Conservation (phyloP, 192 early-diverging fungal genomes). For the Funneliformis geosporum region DNA sequence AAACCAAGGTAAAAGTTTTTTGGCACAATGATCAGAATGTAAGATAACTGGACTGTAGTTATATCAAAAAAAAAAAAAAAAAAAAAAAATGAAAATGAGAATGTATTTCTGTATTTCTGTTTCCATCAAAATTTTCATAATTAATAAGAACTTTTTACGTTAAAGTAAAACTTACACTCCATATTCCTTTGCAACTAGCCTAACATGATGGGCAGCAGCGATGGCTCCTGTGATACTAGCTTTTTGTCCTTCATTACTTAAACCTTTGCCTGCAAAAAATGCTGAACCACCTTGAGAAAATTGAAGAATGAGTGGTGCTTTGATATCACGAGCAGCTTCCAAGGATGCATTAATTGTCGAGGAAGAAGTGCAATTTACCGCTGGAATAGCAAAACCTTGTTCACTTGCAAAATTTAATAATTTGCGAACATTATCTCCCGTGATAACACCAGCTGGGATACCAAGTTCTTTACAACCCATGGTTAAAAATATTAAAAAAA, state of each 20-base stretch:
- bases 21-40: conserved; percentile 97
- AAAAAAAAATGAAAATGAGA: too few relatives aligned
- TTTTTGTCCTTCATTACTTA: conserved; percentile 84
- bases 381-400: conserved; percentile 92
- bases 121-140: too few relatives aligned
- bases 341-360: conserved; percentile 91
- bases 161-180: conserved; percentile 63
- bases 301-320: conserved; percentile 94
- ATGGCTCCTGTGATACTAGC: conserved; percentile 89
- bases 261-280: conserved; percentile 92
- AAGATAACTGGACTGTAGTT: conserved; percentile 61
- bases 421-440: conserved; percentile 90
- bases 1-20: conserved; percentile 96
- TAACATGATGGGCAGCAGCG: conserved; percentile 86
- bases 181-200: conserved; percentile 80
- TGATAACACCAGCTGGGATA: conserved; percentile 89
- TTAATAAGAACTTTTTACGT: background rate
- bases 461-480: conserved; percentile 78
- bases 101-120: too few relatives aligned
- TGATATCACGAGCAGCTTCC: conserved; percentile 92
- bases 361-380: conserved; percentile 94
- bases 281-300: conserved; percentile 93
- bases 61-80: conserved; percentile 9
- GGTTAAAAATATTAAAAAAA: background rate
- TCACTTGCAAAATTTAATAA: conserved; percentile 72